These are phyloP conservation scores for Theobroma grandiflorum DNA, from an alignment of 441 rosid species.

Conservation along the genomic window DNA sequence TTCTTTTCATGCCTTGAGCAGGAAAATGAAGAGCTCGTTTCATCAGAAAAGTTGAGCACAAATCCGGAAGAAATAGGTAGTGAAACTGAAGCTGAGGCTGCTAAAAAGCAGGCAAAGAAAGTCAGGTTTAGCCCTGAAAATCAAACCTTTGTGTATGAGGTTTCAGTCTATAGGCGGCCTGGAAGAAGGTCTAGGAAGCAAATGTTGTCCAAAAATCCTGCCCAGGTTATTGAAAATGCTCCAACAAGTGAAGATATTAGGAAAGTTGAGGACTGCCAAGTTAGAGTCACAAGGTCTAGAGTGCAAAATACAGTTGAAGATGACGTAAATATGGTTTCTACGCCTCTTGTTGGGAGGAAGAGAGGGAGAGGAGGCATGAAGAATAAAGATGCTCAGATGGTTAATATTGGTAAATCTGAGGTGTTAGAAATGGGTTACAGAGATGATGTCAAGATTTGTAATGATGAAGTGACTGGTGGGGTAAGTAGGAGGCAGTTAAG, in stretches of 20 bases:
- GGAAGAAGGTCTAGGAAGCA: slow-evolving; percentile 8
- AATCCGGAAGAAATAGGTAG: slow-evolving; percentile 25
- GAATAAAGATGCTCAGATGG: background rate
- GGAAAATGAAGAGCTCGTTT: slow-evolving; percentile 27
- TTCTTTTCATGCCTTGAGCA: slow-evolving; percentile 15
- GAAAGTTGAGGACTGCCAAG: background rate
- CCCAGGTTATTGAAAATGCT: slow-evolving; percentile 16
- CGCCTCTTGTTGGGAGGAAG: slow-evolving; percentile 38
- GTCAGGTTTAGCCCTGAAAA: slow-evolving; percentile 68
- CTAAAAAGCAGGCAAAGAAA: slow-evolving; percentile 43
- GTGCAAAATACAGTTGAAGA: slow-evolving; percentile 14
- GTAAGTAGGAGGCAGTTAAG: slow-evolving; percentile 32
- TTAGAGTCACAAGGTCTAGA: slow-evolving; percentile 23
- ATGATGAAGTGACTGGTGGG: slow-evolving; percentile 1
- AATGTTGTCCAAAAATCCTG: background rate
- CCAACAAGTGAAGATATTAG: background rate
- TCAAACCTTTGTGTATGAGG: slow-evolving; percentile 44
- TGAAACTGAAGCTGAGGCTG: slow-evolving; percentile 14
- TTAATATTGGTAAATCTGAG: background rate
- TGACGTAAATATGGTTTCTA: background rate
- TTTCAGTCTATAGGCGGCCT: slow-evolving; percentile 21
- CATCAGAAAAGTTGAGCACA: slow-evolving; percentile 10
- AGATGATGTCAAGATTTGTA: slow-evolving; percentile 12
- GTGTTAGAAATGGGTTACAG: background rate
- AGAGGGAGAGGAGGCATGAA: slow-evolving; percentile 32